Conservation (phyloP, 805 yeast species). For the Teunomyces tritomae region DNA sequence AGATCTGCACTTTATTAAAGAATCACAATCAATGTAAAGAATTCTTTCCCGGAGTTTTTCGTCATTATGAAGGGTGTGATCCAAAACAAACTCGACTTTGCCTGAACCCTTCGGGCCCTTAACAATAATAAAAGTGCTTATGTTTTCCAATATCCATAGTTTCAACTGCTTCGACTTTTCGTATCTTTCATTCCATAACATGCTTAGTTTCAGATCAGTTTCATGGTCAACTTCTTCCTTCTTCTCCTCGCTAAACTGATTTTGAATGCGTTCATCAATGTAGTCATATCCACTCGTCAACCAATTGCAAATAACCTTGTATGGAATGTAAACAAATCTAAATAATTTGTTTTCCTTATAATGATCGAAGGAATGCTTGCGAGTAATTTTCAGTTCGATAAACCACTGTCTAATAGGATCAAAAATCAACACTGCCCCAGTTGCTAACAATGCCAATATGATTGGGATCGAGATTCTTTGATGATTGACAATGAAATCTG, state of each 20-base stretch:
- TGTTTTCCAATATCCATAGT: conserved; percentile 82
- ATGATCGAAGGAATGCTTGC: conserved; percentile 50
- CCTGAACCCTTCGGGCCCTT: conserved; percentile 97
- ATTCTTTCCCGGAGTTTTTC: conserved; percentile 43
- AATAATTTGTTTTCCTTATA: conserved; percentile 32
- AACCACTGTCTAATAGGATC: conserved; percentile 89
- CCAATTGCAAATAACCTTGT: conserved; percentile 21
- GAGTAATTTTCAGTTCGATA: conserved; percentile 70
- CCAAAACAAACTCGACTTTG: conserved; percentile 72
- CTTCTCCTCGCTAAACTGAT: conserved; percentile 11
- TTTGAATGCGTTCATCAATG: conserved; percentile 28
- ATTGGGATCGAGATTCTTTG: conserved; percentile 81
- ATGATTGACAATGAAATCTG: conserved; percentile 65
- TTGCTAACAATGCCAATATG: conserved; percentile 73
- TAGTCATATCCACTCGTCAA: conserved; percentile 34
- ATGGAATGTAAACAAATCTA: conserved; percentile 22
- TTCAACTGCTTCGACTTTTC: conserved; percentile 66
- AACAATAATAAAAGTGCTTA: conserved; percentile 84
- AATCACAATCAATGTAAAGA: conserved; percentile 76
- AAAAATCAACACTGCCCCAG: conserved; percentile 78
- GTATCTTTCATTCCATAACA: conserved; percentile 68
- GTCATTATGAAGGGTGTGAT: conserved; percentile 60
- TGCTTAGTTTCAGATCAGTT: conserved; percentile 9
- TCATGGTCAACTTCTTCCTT: conserved; percentile 30
- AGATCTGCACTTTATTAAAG: conserved; percentile 66